Evolutionary conservation across 2,329 filamentous ascomycete species (phyloP), one percentile per base, ranked within the genome.

Genomic region (Aspergillus phoenicis): DNA sequence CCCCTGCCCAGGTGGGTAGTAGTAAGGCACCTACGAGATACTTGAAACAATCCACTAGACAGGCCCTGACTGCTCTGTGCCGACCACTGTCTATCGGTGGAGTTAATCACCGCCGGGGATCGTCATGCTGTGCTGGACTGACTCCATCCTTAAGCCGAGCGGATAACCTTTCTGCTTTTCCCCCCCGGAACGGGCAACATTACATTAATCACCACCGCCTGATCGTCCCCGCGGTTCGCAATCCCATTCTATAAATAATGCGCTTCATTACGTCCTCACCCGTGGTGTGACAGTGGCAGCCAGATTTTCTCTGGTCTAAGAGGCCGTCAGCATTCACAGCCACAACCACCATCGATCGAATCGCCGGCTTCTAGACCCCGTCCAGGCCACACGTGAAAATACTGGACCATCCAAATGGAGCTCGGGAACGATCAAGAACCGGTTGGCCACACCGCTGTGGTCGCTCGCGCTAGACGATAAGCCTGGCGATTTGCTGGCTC

Each of bases 111-210:
- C 52, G 39, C 52, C 52, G 24, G 24, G 24, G 52, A 41, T 55
- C 38, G 15, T 55, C 24, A 56, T 56, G 26, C 39, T 56, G n/a
- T 45, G 53, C 53, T 45, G 45, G 22, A 49, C 45, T 17, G 45
- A n/a, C 45, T 24, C 45, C 45, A 49, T 49, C 24, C 45, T 49
- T 28, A 26, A 28, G 22, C 45, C 45, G 45, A 49, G 45, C 24
- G 43, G 20, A 26, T 47, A 8, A 8, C 17, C 26, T 43, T 43
- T 10, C 17, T 43, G 39, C n/a, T 20, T 20, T n/a, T 15, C 17
- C 20, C 20, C 17, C 38, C 38, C 38, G 15, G 17, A 4, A 41
- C 38, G 13, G 38, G 17, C 38, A 41, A 41, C 6, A 41, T n/a
- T 8, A 39, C 28, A 22, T 11, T 43, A 43, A 24, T 45, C 17